Evolutionary conservation across 106 monocot species (phyloP), one percentile per base, ranked within the genome.

Genomic region (Dioscorea alata): DNA sequence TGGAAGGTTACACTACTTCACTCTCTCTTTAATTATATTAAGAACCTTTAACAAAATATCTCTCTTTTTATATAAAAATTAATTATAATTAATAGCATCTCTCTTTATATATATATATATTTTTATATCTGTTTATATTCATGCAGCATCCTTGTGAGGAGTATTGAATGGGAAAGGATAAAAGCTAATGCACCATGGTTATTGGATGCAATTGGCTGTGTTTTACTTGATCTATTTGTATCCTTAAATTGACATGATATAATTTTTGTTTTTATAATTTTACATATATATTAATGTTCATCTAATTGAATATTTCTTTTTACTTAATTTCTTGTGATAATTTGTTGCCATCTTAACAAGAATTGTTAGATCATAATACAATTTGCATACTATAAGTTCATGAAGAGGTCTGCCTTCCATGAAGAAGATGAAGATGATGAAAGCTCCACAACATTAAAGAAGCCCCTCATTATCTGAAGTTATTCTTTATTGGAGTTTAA

Each of bases 201-300:
- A 69, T 33, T 90, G 8, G 86, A 90, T 59, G 86, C 90, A 5
- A 67, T 84, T 21, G 84, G 75, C 12, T 90, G 86, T 53, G 86
- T 90, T n/a, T 49, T 86, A 12, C 86, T 90, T 23, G 90, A 90
- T 65, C 60, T 90, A 73, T 76, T 86, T 65, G 90, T 90, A 90
- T 86, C 79, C 79, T 42, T 3, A 28, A 28, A 28, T 28, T 28
- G 28, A 1, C 28, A 28, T 28, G 28, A 28, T 28, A 28, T 28
- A 28, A 28, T 28, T 1, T 28, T 28, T 28, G 1, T 28, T 28
- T 28, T 42, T 42, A 3, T 34, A 34, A 34, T 42, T 42, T 42
- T 42, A 8, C 42, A 42, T 42, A 42, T 28, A 1, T 42, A 42
- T 42, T 34, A 34, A 34, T 34, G 0, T 42, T 42, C 6, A 42